Percentiles rank a stretch among this genome's conserved stretches.
phyloP scores from a whole-genome alignment of 164 flowering plant species.

The Tetrastigma voinierianum region DNA sequence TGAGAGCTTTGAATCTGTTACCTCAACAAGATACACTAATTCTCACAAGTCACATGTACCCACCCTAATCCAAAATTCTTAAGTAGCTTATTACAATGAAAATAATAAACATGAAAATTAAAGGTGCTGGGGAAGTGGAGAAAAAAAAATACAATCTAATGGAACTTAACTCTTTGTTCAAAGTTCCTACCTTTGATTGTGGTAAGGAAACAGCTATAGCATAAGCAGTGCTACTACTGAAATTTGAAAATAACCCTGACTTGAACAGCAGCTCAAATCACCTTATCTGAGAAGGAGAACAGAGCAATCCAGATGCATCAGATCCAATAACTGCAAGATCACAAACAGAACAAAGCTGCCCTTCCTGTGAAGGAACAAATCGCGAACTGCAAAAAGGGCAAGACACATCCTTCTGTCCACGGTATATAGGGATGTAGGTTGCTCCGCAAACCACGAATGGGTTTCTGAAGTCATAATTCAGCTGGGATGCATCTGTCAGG shows the following conservation, averaged over 20 bases:
- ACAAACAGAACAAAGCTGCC: constrained; percentile 67
- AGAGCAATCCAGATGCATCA: constrained; percentile 80
- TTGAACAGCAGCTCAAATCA: constrained; percentile 27
- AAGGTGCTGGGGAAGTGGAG: too few relatives aligned
- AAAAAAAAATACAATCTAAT: too few relatives aligned
- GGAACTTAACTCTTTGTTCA: too few relatives aligned
- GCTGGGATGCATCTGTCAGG: constrained; percentile 42
- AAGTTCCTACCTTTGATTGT: too few relatives aligned
- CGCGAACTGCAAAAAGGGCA: constrained; percentile 74
- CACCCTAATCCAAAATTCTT: too few relatives aligned
- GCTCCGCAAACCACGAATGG: constrained; percentile 85
- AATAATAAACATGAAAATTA: constrained; percentile 34
- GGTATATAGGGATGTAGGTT: constrained; percentile 71
- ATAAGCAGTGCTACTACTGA: too few relatives aligned
- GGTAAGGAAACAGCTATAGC: too few relatives aligned
- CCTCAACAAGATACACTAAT: too few relatives aligned
- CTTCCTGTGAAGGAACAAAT: constrained; percentile 65
- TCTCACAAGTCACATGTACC: too few relatives aligned
- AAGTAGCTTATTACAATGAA: constrained; percentile 34
- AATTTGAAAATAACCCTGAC: constrained; percentile 6
- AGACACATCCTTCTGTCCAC: constrained; percentile 71
- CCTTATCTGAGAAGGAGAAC: constrained; percentile 72
- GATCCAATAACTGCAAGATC: constrained; percentile 72
- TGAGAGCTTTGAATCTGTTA: too few relatives aligned
- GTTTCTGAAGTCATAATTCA: constrained; percentile 79